phyloP scores from a whole-genome alignment of 2,329 filamentous ascomycete species.

The Ophiognomonia clavigignenti-juglandacearum region DNA sequence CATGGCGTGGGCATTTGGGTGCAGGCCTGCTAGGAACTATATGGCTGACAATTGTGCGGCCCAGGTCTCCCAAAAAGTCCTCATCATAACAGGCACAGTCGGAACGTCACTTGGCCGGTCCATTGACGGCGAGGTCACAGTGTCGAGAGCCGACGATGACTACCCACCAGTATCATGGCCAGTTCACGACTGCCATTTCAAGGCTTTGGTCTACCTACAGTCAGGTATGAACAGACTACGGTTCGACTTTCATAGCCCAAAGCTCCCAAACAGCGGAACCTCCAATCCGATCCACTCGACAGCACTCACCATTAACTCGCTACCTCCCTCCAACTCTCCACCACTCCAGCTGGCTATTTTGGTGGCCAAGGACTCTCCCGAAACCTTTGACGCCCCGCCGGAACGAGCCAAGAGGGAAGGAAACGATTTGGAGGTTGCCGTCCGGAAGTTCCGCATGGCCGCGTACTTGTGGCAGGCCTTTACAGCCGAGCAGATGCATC shows the following conservation, averaged over 20 bases:
- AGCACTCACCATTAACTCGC: constrained; percentile 79
- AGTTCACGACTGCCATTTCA: constrained; percentile 85
- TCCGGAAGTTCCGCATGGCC: constrained; percentile 89
- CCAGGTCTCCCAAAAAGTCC: constrained; percentile 86
- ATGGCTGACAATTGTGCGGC: background rate
- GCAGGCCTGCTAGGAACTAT: background rate
- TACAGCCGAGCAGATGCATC: constrained; percentile 92
- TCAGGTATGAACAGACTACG: constrained; percentile 85
- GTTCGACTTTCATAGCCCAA: constrained; percentile 83
- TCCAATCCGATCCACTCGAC: constrained; percentile 71
- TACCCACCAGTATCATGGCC: constrained; percentile 85
- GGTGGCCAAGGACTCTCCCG: constrained; percentile 81
- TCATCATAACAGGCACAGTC: constrained; percentile 76
- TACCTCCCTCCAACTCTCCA: constrained; percentile 71
- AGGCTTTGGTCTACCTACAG: constrained; percentile 82
- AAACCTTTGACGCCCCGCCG: constrained; percentile 77
- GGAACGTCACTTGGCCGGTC: constrained; percentile 64
- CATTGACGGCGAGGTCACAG: constrained; percentile 73
- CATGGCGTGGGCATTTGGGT: background rate
- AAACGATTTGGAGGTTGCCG: constrained; percentile 72
- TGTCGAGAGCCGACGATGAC: constrained; percentile 77
- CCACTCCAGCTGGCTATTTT: constrained; percentile 88
- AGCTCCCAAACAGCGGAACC: constrained; percentile 64
- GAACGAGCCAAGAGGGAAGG: constrained; percentile 73
- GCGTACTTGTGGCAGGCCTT: constrained; percentile 97